Base-by-base conservation (phyloP, 1,139 yeast species). In the Geotrichum klebahnii region DNA sequence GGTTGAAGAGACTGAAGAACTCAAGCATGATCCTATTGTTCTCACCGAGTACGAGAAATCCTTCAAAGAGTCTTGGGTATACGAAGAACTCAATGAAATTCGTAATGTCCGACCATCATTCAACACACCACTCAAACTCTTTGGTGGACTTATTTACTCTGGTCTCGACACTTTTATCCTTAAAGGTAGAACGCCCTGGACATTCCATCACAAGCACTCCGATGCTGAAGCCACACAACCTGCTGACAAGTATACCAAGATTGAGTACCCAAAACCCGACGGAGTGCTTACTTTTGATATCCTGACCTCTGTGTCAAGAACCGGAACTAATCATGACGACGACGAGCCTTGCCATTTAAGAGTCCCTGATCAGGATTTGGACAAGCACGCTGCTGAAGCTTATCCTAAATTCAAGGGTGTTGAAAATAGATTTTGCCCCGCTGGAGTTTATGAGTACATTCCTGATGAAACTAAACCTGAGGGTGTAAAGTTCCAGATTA, bases 261-360 rank as follows among this genome's bases (percentile, higher is more conserved):
- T 89, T 49, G 86, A 81, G 6, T 92, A 92, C 66, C 95, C 97
- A 42, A 90, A 90, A 67, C 97, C 97, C 3, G 98, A 92, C 68
- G 94, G 94, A 17, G 79, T 79, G 60, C 73, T 92, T 50, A 83
- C 97, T 0, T 92, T 92, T 68, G 98, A 92, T 67, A 76, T 92
- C 38, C 72, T 90, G 61, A 92, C 98, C 0, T 85, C 94, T 14
- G 97, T 92, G 6, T 84, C 95, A 8, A 77, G 98, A 62, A 90
- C 98, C 0, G 98, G 97, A 34, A 92, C 98, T 1, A 84, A 82
- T 66, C 98, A 92, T 65, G 94, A 87, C 62, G 97, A 92, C 63
- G 92, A 89, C 66, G 97, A 92, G 69, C 82, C 80, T 56, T 84
- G 94, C 60, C 98, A 92, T 70, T 75, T 92, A 61, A 73, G 90